Conservation (phyloP, 768 basidiomycete genomes). For the Asterophora parasitica region DNA sequence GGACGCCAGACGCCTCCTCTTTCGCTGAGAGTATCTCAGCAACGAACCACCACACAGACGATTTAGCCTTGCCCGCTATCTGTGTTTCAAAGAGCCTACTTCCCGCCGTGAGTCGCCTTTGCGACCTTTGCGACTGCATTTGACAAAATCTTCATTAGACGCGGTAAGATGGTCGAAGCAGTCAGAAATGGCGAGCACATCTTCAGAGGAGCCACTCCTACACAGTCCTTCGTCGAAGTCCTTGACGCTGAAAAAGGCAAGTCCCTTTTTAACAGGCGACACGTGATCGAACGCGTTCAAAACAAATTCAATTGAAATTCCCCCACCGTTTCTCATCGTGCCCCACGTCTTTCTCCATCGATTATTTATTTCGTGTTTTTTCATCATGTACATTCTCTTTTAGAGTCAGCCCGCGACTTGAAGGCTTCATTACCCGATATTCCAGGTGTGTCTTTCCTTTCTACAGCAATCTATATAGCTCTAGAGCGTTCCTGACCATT, state of each 20-base stretch:
- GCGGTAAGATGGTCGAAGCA: conserved; percentile 2
- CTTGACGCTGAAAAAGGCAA: conserved; percentile 12
- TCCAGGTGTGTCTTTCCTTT: conserved; percentile 20
- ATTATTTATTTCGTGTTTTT: not conserved
- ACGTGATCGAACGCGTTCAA: conserved; percentile 4
- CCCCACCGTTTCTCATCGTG: conserved; percentile 14
- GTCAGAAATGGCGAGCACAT: not conserved
- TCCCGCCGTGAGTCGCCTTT: not conserved
- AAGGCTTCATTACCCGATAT: conserved; percentile 10
- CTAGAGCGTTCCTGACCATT: conserved; percentile 11
- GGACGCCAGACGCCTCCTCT: not conserved
- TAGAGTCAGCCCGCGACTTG: conserved; percentile 17
- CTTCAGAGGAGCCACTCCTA: not conserved
- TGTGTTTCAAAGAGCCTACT: not conserved
- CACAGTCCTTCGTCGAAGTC: not conserved
- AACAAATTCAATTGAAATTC: not conserved
- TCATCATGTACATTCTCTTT: conserved; percentile 20
- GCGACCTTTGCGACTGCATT: not conserved
- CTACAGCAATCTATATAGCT: conserved; percentile 20
- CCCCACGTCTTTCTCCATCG: not conserved
- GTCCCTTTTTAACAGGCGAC: conserved; percentile 2
- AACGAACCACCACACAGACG: not conserved
- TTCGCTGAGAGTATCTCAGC: not conserved
- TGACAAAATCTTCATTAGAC: not conserved
- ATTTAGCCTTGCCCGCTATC: not conserved